Conservation (phyloP, 1,284 basidiomycete genomes). For the Waitea zeae region DNA sequence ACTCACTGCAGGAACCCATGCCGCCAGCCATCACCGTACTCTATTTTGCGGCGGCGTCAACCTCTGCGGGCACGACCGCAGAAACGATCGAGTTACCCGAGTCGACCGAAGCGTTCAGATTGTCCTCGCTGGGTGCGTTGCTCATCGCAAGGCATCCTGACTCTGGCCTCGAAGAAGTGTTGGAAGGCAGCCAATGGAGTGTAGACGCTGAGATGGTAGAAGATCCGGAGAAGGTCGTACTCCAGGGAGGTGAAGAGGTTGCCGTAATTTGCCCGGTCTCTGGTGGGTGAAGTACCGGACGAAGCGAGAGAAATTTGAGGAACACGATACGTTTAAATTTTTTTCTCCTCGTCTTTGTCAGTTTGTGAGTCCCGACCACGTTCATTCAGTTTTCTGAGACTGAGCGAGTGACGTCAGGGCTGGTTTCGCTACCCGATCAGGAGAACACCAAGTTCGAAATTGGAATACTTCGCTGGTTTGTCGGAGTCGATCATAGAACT, state of each 20-base stretch:
- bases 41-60: slow-evolving; percentile 68
- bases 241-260: slow-evolving; percentile 61
- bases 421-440: no score
- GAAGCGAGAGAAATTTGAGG: no score
- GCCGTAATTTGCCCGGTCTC: slow-evolving; percentile 73
- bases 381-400: no score
- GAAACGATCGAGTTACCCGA: slow-evolving; percentile 27
- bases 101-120: slow-evolving; percentile 23
- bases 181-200: slow-evolving; percentile 54
- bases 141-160: slow-evolving; percentile 35
- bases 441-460: no score
- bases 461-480: no score
- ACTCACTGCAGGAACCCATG: no score
- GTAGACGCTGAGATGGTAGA: slow-evolving; percentile 68
- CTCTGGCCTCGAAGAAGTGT: slow-evolving; percentile 28
- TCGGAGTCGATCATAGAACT: no score
- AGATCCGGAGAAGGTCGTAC: slow-evolving; percentile 24
- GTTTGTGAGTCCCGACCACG: no score
- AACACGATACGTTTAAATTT: no score
- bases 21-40: slow-evolving; percentile 46
- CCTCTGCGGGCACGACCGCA: slow-evolving; percentile 36
- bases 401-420: no score
- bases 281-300: slow-evolving; percentile 52
- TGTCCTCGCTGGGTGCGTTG: slow-evolving; percentile 26
- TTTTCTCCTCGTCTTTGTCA: no score